Evolutionary conservation across 2,329 filamentous ascomycete species (phyloP).

Genomic region (Ophidiomyces ophidiicola): DNA sequence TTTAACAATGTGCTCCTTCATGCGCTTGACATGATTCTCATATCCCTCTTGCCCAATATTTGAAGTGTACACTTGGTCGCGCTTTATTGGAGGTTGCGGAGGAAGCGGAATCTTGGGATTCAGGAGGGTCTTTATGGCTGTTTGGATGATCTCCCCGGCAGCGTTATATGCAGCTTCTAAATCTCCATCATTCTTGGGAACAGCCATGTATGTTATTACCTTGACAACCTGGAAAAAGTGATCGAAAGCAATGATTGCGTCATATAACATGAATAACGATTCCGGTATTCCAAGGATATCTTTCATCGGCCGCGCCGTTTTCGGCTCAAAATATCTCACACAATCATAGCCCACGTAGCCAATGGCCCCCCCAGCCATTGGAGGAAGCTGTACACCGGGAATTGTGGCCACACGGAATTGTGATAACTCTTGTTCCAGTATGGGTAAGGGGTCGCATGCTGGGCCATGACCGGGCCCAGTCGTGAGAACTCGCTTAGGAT

Average conservation of each 20-base stretch:
- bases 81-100: constrained; percentile 57
- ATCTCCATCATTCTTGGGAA: constrained; percentile 47
- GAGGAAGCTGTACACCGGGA: constrained; percentile 69
- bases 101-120: constrained; percentile 66
- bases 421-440: constrained; percentile 67
- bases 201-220: constrained; percentile 77
- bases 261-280: constrained; percentile 91
- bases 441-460: constrained; percentile 69
- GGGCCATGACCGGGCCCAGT: constrained; percentile 81
- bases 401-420: constrained; percentile 70
- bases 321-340: constrained; percentile 93
- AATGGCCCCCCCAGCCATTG: constrained; percentile 81
- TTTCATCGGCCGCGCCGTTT: constrained; percentile 78
- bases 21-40: constrained; percentile 68
- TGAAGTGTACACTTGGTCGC: constrained; percentile 69
- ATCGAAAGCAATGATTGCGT: constrained; percentile 88
- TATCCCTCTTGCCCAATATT: constrained; percentile 86
- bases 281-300: constrained; percentile 84
- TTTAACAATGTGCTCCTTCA: constrained; percentile 81
- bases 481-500: constrained; percentile 64
- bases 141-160: constrained; percentile 51
- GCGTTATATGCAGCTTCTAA: constrained; percentile 59
- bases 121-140: constrained; percentile 59
- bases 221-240: constrained; percentile 89
- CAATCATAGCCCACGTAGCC: constrained; percentile 98